phyloP scores from a whole-genome alignment of 371 early-diverging fungal species.

The Mortierella sp. region DNA sequence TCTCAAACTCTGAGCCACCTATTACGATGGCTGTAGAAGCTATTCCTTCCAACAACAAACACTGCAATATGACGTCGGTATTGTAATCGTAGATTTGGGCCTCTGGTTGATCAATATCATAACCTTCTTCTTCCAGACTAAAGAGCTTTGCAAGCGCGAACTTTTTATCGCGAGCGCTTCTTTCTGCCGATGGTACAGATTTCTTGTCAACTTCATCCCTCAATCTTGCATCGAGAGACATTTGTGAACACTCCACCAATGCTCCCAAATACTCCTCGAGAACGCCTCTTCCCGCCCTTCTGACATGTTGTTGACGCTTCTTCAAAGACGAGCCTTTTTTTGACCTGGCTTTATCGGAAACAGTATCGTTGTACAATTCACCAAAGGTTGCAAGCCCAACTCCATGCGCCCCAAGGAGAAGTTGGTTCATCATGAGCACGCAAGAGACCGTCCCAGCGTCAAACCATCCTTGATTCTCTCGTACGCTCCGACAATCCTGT shows the following conservation, averaged over 20 bases:
- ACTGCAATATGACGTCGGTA: slow-evolving; percentile 33
- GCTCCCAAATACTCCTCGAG: slow-evolving; percentile 45
- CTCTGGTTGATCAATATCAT: slow-evolving; percentile 13
- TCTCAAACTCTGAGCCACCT: slow-evolving; percentile 37
- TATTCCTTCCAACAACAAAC: slow-evolving; percentile 43
- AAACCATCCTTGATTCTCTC: slow-evolving; percentile 46
- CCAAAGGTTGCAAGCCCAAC: slow-evolving; percentile 21
- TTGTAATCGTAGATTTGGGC: slow-evolving; percentile 25
- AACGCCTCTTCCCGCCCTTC: slow-evolving; percentile 27
- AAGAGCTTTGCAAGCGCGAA: slow-evolving; percentile 17
- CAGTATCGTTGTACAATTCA: neutral
- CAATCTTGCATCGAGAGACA: slow-evolving; percentile 24
- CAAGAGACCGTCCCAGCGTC: slow-evolving; percentile 21
- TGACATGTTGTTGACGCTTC: slow-evolving; percentile 28
- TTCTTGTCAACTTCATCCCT: slow-evolving; percentile 13
- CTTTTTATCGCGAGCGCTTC: slow-evolving; percentile 3
- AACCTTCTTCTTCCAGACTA: slow-evolving; percentile 22
- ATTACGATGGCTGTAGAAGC: slow-evolving; percentile 40
- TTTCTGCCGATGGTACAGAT: neutral
- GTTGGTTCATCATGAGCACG: slow-evolving; percentile 39
- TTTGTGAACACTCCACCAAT: slow-evolving; percentile 31
- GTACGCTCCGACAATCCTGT: slow-evolving; percentile 29
- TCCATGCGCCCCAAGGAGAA: slow-evolving; percentile 33
- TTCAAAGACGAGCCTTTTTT: slow-evolving; percentile 1
- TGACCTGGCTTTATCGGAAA: neutral